A percentile compares a stretch with the other conserved stretches of the same genome.
These are phyloP conservation scores for Excoecaria agallocha DNA, from an alignment of 345 rosid species.

Conservation along the genomic window DNA sequence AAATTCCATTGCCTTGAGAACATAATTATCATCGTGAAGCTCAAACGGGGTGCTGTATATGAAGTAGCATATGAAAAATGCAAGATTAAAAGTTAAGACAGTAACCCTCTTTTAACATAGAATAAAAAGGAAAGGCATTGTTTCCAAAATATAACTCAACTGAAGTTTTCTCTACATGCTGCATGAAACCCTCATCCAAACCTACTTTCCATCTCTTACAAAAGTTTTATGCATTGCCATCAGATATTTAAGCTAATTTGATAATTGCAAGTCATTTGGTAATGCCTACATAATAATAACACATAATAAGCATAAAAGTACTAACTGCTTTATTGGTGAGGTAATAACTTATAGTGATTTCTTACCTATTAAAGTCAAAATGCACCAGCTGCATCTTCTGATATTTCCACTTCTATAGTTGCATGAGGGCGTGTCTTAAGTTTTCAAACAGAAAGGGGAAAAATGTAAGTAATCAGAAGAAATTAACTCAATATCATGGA, in stretches of 20 bases:
- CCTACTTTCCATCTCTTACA: constrained; percentile 8
- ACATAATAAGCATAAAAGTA: background rate
- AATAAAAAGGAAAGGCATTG: too few species aligned
- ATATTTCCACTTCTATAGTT: constrained; percentile 98
- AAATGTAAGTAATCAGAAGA: constrained; percentile 18
- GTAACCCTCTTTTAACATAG: too few species aligned
- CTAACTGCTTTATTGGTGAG: background rate
- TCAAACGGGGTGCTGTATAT: constrained; percentile 89
- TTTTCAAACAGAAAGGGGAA: constrained; percentile 20
- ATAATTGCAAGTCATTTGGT: too few species aligned
- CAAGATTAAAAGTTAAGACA: background rate
- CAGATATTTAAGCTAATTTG: too few species aligned
- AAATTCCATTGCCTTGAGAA: constrained; percentile 91
- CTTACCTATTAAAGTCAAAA: constrained; percentile 93
- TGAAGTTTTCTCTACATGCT: background rate
- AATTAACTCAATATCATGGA: constrained; percentile 1
- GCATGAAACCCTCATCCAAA: background rate
- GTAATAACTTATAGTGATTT: background rate
- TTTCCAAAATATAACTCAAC: too few species aligned
- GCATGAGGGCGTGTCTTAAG: constrained; percentile 95
- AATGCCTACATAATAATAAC: too few species aligned
- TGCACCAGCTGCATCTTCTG: constrained; percentile 99
- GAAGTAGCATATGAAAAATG: background rate
- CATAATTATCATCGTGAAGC: constrained; percentile 96
- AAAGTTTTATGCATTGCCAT: too few species aligned